Evolutionary conservation across 1,284 basidiomycete genomes (phyloP).

Genomic region (Rhodotorula sp.): DNA sequence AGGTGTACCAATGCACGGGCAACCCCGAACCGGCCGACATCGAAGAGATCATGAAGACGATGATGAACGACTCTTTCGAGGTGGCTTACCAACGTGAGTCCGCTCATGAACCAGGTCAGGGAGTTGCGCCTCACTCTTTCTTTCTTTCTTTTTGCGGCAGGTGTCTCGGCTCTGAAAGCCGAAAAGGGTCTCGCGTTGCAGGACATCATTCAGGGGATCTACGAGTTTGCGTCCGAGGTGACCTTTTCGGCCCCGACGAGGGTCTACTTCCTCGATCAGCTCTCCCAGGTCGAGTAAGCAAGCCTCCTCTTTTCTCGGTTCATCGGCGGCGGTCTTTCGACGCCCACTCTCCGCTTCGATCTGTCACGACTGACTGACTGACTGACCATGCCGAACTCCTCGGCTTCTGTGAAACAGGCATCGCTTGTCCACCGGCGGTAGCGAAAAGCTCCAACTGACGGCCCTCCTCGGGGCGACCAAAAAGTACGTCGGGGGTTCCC

Average conservation of each 20-base stretch:
- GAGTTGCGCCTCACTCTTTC: neutral
- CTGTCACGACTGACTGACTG: neutral
- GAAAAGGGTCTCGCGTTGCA: slow-evolving; percentile 92
- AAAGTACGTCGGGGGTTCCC: slow-evolving; percentile 13
- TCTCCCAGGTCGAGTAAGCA: slow-evolving; percentile 86
- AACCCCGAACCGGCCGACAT: slow-evolving; percentile 94
- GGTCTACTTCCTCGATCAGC: slow-evolving; percentile 85
- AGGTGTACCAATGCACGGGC: slow-evolving; percentile 96
- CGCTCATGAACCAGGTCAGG: too few species aligned
- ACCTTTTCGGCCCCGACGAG: slow-evolving; percentile 82
- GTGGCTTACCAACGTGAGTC: slow-evolving; percentile 81
- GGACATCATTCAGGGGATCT: slow-evolving; percentile 90
- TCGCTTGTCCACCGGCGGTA: slow-evolving; percentile 86
- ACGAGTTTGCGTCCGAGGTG: slow-evolving; percentile 83
- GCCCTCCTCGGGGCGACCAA: slow-evolving; percentile 92
- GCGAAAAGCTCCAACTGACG: slow-evolving; percentile 90
- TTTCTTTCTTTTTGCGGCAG: slow-evolving; percentile 54
- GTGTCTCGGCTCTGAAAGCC: slow-evolving; percentile 80
- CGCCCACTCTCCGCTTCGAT: too few species aligned
- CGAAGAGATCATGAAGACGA: slow-evolving; percentile 86
- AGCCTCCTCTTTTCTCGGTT: slow-evolving; percentile 1
- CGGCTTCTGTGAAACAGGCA: slow-evolving; percentile 59
- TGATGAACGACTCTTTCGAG: slow-evolving; percentile 96
- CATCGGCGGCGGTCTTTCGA: too few species aligned
- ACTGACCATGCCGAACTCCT: neutral